Conservation (phyloP, 2,329 filamentous ascomycete species). For the Cytospora schulzeri region DNA sequence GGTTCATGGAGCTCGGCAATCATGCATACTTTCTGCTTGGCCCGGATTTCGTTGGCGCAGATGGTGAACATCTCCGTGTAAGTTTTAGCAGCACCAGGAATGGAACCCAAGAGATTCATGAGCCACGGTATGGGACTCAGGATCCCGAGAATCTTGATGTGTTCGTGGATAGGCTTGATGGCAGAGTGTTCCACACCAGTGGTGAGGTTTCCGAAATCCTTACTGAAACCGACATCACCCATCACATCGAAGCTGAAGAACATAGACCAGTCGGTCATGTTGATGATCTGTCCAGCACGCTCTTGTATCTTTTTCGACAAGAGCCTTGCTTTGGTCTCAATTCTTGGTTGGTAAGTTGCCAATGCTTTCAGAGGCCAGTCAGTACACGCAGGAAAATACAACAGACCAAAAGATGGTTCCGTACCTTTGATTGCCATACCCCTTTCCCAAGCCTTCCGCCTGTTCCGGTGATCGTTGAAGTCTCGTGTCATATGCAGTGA, state of each 20-base stretch:
- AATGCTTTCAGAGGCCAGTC: background rate
- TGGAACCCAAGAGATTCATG: conserved; percentile 1
- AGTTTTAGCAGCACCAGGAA: background rate
- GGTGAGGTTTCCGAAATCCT: conserved; percentile 9
- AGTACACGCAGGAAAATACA: no score
- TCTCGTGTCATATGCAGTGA: conserved; percentile 11
- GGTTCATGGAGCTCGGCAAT: background rate
- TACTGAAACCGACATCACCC: conserved; percentile 5
- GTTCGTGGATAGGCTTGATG: conserved; percentile 7
- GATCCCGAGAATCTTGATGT: conserved; percentile 5
- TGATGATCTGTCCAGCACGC: background rate
- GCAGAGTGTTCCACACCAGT: conserved; percentile 11
- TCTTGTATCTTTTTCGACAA: background rate
- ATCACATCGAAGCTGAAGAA: conserved; percentile 11
- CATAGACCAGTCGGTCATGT: conserved; percentile 8
- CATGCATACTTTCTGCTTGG: conserved; percentile 5
- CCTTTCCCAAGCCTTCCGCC: background rate
- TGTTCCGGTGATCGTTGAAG: background rate
- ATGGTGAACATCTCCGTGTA: conserved; percentile 8
- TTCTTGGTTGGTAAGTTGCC: background rate
- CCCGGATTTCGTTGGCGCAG: background rate
- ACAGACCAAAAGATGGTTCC: background rate
- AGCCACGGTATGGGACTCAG: conserved; percentile 6
- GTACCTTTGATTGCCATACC: conserved; percentile 10
- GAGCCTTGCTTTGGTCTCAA: background rate